These are phyloP conservation scores for Metarhizium rileyi DNA, from an alignment of 2,329 filamentous ascomycete species.

Conservation along the genomic window DNA sequence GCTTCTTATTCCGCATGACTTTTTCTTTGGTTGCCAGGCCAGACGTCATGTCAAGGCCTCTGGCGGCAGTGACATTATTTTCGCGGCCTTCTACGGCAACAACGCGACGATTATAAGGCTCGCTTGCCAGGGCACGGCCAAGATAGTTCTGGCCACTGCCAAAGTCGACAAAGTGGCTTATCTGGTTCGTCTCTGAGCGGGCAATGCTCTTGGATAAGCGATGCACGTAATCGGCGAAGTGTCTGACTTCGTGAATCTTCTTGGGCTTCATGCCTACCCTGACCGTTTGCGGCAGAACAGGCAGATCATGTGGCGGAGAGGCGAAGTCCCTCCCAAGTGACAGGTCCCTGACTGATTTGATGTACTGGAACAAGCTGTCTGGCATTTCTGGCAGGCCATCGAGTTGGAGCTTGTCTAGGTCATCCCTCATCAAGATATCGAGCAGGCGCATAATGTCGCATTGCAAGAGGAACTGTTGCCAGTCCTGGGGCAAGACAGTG, in stretches of 20 bases:
- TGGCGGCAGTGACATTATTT: conserved; percentile 78
- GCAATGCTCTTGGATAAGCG: conserved; percentile 48
- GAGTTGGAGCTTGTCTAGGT: conserved; percentile 39
- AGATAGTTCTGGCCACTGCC: conserved; percentile 96
- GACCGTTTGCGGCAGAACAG: conserved; percentile 58
- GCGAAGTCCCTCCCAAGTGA: conserved; percentile 55
- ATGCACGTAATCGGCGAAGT: conserved; percentile 81
- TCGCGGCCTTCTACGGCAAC: conserved; percentile 84
- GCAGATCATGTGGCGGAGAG: conserved; percentile 29
- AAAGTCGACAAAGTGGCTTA: conserved; percentile 90
- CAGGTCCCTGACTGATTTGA: conserved; percentile 59
- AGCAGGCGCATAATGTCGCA: conserved; percentile 67
- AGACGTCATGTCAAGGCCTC: conserved; percentile 72
- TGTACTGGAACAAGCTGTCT: conserved; percentile 58
- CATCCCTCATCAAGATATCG: conserved; percentile 70
- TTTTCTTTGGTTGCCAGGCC: conserved; percentile 64
- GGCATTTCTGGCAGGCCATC: conserved; percentile 30
- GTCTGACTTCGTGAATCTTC: conserved; percentile 85
- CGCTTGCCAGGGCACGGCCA: conserved; percentile 73
- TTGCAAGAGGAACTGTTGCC: conserved; percentile 67
- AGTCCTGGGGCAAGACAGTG: conserved; percentile 64
- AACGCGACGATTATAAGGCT: conserved; percentile 77
- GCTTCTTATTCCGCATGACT: conserved; percentile 75
- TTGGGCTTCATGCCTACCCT: conserved; percentile 91
- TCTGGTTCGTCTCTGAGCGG: conserved; percentile 36